Base-by-base conservation (phyloP, 768 basidiomycete species). In the Pulveroboletus sp. region DNA sequence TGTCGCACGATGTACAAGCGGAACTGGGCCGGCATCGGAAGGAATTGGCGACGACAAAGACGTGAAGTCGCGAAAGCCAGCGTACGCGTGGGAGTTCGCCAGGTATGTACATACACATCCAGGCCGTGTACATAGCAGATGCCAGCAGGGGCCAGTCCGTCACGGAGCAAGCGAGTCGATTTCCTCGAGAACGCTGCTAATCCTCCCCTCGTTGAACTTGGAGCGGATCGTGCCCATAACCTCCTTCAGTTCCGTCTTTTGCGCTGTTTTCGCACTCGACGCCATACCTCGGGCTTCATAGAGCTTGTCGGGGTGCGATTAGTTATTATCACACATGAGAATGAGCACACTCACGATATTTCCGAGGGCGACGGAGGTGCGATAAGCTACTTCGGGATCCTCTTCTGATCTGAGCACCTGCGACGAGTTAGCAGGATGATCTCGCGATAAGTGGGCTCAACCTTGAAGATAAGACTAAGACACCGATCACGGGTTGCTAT, bases 311-410 rank as follows among this genome's bases (percentile, higher is more conserved):
- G 31, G 13, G 38, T 27, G 46, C 39, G n/a, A 48, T 50, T 4
- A 27, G 14, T 32, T 42, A 50, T 36, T 24, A 44, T 37, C 11
- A 46, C 7, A 37, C 41, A 21, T 4, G 17, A 39, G 43, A 36
- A 28, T 6, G 21, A 51, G 33, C 18, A 39, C 44, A 65, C 79
- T 59, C 55, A 89, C 89, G 30, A 80, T 64, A 64, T 91, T 89
- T 21, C 89, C 89, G 10, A 91, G 72, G 6, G 79, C 88, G 27
- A 88, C 86, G 10, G 83, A 69, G 8, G 80, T 73, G 32, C 89
- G 82, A 63, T 90, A 90, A 24, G 74, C 75, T 4, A 84, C 79
- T 58, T 91, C 89, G 9, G 81, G 71, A 49, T 91, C 89, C 32
- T 66, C 65, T 59, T 81, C 77, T 47, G 73, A 70, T 67, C 61